phyloP scores from a whole-genome alignment of 1,284 basidiomycete species.

The Trichosporon faecale region DNA sequence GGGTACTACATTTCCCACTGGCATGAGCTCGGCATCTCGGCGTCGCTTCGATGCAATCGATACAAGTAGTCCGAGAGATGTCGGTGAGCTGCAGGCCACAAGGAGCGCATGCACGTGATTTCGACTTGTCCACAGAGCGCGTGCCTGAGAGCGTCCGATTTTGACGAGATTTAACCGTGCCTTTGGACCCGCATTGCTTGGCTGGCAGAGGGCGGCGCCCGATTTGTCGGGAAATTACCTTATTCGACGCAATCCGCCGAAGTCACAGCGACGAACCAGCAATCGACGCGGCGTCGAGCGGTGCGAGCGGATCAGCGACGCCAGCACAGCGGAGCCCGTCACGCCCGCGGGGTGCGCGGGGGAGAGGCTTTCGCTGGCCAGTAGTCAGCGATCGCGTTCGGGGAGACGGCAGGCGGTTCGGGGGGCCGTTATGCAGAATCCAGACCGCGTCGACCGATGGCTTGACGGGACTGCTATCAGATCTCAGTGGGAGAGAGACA shows the following conservation, averaged over 20 bases:
- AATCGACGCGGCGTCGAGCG: background rate
- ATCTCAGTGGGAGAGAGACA: background rate
- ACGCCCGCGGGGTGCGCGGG: conserved; percentile 8
- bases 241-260: conserved; percentile 3
- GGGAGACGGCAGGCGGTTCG: background rate
- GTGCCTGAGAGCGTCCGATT: background rate
- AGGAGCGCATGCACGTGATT: background rate
- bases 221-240: background rate
- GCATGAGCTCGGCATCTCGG: background rate
- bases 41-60: background rate
- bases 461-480: background rate
- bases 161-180: conserved; percentile 6
- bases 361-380: background rate
- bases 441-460: background rate
- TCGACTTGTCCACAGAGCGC: background rate
- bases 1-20: too few relatives aligned
- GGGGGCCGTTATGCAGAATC: background rate
- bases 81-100: background rate
- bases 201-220: background rate
- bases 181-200: background rate
- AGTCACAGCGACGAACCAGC: background rate
- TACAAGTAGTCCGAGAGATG: background rate
- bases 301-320: background rate
- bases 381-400: background rate
- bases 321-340: background rate